These are phyloP conservation scores for Austroboletus rostrupii DNA, from an alignment of 1,284 basidiomycete species.

Conservation along the genomic window DNA sequence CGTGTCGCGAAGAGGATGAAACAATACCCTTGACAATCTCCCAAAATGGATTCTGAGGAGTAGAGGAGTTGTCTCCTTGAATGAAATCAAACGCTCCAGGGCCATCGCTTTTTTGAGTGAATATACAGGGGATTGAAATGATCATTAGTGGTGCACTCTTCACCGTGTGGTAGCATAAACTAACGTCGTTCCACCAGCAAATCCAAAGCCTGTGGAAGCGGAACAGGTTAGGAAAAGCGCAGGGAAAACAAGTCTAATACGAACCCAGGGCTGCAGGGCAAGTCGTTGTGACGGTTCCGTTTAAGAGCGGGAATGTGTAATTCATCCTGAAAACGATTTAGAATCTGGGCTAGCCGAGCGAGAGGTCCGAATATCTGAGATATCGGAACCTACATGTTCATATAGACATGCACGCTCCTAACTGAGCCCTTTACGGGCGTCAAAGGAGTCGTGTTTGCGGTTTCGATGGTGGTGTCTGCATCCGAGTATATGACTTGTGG, in stretches of 20 bases:
- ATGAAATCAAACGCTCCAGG: conserved; percentile 80
- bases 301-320: conserved; percentile 60
- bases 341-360: not conserved
- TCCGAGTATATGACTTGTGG: conserved; percentile 15
- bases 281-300: conserved; percentile 66
- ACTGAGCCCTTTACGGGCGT: conserved; percentile 53
- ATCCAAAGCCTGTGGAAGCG: conserved; percentile 52
- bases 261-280: conserved; percentile 78
- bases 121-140: not conserved
- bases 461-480: conserved; percentile 21
- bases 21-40: conserved; percentile 65
- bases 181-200: conserved; percentile 79
- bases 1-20: not conserved
- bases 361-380: not conserved
- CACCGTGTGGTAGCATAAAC: conserved; percentile 16
- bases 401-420: conserved; percentile 61
- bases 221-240: not conserved
- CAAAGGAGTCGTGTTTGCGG: conserved; percentile 29
- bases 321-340: conserved; percentile 43
- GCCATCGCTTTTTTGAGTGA: conserved; percentile 51
- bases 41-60: conserved; percentile 76
- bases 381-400: conserved; percentile 53
- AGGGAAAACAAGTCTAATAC: conserved; percentile 17
- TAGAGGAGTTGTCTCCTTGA: conserved; percentile 69
- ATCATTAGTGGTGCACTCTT: not conserved